phyloP scores from a whole-genome alignment of 352 stramenopile species.

The Globisporangium nodosum region DNA sequence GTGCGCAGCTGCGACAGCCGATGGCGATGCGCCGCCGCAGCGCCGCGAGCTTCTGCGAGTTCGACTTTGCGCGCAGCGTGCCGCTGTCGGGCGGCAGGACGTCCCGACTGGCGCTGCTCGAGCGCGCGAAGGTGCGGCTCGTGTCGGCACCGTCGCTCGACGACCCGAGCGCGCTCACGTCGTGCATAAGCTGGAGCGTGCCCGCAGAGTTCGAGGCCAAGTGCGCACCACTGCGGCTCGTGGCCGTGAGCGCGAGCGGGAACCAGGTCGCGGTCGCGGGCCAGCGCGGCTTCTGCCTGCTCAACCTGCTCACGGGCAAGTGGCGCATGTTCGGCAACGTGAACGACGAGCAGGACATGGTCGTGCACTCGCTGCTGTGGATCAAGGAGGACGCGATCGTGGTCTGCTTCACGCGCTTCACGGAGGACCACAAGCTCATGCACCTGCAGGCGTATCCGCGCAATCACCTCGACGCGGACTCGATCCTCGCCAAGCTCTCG shows the following conservation, averaged over 20 bases:
- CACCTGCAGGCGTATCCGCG: constrained; percentile 68
- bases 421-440: constrained; percentile 44
- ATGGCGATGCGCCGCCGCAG: constrained; percentile 21
- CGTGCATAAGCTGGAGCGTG: constrained; percentile 52
- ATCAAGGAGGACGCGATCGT: constrained; percentile 59
- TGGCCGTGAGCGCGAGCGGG: constrained; percentile 43
- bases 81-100: constrained; percentile 28
- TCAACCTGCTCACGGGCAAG: constrained; percentile 62
- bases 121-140: constrained; percentile 42
- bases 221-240: constrained; percentile 57
- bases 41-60: constrained; percentile 44
- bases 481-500: constrained; percentile 38
- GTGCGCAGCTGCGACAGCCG: constrained; percentile 20
- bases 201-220: constrained; percentile 53
- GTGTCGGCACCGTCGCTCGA: constrained; percentile 48
- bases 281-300: constrained; percentile 64
- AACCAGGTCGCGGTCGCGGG: constrained; percentile 69
- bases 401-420: constrained; percentile 50
- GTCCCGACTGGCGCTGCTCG: constrained; percentile 53
- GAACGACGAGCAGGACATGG: constrained; percentile 75
- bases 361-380: constrained; percentile 62
- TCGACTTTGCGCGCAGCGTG: constrained; percentile 59
- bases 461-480: constrained; percentile 71
- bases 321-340: constrained; percentile 85
- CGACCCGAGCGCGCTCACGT: constrained; percentile 56